A percentile compares a stretch with the other conserved stretches of the same genome.
These are phyloP conservation scores for Neoboletus subvelutipes DNA, from an alignment of 768 basidiomycete species.

Conservation along the genomic window DNA sequence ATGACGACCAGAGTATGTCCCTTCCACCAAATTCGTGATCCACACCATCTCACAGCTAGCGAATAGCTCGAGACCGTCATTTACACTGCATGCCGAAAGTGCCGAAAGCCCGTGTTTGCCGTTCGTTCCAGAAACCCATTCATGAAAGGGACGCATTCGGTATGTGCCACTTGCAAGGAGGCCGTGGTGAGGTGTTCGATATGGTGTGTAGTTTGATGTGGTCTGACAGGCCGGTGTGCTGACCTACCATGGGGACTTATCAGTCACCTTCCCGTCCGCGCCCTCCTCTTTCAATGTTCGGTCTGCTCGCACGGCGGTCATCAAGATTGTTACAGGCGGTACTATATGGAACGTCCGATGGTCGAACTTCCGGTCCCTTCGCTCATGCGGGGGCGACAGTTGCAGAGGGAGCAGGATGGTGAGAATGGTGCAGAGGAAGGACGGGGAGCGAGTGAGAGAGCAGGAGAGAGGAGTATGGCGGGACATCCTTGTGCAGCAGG, in stretches of 20 bases:
- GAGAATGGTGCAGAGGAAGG: slow-evolving; percentile 15
- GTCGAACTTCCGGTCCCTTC: slow-evolving; percentile 36
- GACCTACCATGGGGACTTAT: neutral
- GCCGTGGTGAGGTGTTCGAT: slow-evolving; percentile 61
- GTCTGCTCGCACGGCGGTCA: slow-evolving; percentile 82
- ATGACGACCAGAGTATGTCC: slow-evolving; percentile 51
- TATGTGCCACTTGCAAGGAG: slow-evolving; percentile 56
- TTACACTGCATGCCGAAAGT: slow-evolving; percentile 40
- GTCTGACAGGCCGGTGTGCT: neutral
- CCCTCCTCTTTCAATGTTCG: slow-evolving; percentile 70
- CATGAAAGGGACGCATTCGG: slow-evolving; percentile 47
- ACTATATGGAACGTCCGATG: slow-evolving; percentile 61
- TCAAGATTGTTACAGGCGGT: slow-evolving; percentile 70
- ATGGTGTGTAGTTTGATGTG: slow-evolving; percentile 49
- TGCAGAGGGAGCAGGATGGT: slow-evolving; percentile 18
- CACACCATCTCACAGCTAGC: neutral
- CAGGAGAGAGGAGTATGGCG: slow-evolving; percentile 15
- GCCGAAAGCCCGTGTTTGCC: slow-evolving; percentile 57
- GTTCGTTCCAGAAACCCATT: slow-evolving; percentile 33
- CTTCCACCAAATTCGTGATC: no score
- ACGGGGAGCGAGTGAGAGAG: neutral
- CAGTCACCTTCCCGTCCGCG: slow-evolving; percentile 76
- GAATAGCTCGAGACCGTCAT: slow-evolving; percentile 24
- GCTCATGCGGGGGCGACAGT: slow-evolving; percentile 22
- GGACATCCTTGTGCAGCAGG: slow-evolving; percentile 77